Conservation (phyloP, 2,329 filamentous ascomycete genomes). For the Didymella pinodella region DNA sequence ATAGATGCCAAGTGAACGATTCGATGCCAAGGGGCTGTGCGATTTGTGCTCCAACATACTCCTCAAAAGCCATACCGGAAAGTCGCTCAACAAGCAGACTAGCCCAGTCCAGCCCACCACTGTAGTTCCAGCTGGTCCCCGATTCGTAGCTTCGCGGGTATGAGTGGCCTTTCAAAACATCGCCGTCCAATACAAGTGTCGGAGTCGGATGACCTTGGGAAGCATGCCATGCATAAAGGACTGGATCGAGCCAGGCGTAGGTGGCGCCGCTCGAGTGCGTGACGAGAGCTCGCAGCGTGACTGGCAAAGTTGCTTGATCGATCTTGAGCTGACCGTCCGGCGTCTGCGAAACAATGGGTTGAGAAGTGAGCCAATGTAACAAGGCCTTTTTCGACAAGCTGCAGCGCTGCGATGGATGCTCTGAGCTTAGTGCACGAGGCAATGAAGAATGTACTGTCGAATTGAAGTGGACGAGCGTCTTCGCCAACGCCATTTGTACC, state of each 20-base stretch:
- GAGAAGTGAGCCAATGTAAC: conserved; percentile 25
- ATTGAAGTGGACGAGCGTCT: conserved; percentile 59
- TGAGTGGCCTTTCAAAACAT: conserved; percentile 46
- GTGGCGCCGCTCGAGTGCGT: conserved; percentile 9
- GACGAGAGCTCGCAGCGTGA: not conserved
- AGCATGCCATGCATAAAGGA: not conserved
- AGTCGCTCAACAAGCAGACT: conserved; percentile 54
- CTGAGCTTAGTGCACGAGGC: conserved; percentile 47
- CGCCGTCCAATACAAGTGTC: conserved; percentile 1
- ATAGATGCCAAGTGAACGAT: conserved; percentile 35
- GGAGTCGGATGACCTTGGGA: not conserved
- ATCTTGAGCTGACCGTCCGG: conserved; percentile 1
- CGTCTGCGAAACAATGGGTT: conserved; percentile 6
- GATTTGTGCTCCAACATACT: conserved; percentile 1
- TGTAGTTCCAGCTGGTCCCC: conserved; percentile 61
- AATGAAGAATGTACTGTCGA: conserved; percentile 57
- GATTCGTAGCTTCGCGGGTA: conserved; percentile 35
- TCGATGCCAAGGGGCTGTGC: conserved; percentile 40
- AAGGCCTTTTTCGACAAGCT: conserved; percentile 40
- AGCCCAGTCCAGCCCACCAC: conserved; percentile 59
- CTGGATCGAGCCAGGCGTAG: conserved; percentile 4
- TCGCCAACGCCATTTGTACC: conserved; percentile 42
- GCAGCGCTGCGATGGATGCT: conserved; percentile 40
- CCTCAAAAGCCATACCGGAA: conserved; percentile 50
- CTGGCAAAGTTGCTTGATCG: not conserved